A percentile compares a stretch with the other conserved stretches of the same genome.
Evolutionary conservation across 2,329 filamentous ascomycete genomes (phyloP).

Genomic region (Ophiostoma himal-ulmi): DNA sequence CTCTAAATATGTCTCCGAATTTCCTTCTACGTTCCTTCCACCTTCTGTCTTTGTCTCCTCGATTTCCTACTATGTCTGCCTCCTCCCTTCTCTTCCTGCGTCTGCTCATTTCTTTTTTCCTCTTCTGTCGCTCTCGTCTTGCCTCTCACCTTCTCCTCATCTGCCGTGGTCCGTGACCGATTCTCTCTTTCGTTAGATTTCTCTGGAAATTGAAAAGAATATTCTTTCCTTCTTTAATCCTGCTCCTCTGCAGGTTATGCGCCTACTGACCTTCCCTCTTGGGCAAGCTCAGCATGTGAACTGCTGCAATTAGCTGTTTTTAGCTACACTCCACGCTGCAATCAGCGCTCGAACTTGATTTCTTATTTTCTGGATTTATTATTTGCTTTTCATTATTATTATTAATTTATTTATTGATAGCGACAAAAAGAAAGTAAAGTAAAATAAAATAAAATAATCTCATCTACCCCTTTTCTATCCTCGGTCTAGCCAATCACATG

Average conservation of each 20-base stretch:
- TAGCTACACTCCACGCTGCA: slow-evolving; percentile 4
- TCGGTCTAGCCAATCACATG: slow-evolving; percentile 6
- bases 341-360: neutral
- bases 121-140: neutral
- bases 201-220: too few relatives aligned
- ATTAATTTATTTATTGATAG: neutral
- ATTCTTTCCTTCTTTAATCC: neutral
- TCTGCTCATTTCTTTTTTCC: neutral
- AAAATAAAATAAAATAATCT: neutral
- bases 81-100: too few relatives aligned
- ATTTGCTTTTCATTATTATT: neutral
- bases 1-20: neutral
- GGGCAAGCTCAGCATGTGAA: slow-evolving; percentile 5
- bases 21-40: neutral
- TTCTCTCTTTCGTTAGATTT: too few relatives aligned
- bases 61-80: too few relatives aligned
- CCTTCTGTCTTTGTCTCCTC: neutral
- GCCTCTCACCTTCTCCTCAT: neutral
- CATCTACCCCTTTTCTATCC: neutral
- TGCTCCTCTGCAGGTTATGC: neutral
- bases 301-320: slow-evolving; percentile 8
- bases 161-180: slow-evolving; percentile 3
- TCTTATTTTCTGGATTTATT: too few relatives aligned
- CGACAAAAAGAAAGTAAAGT: neutral
- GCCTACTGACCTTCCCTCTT: slow-evolving; percentile 7